phyloP scores from a whole-genome alignment of 306 rosid species.

The Spatholobus suberectus region DNA sequence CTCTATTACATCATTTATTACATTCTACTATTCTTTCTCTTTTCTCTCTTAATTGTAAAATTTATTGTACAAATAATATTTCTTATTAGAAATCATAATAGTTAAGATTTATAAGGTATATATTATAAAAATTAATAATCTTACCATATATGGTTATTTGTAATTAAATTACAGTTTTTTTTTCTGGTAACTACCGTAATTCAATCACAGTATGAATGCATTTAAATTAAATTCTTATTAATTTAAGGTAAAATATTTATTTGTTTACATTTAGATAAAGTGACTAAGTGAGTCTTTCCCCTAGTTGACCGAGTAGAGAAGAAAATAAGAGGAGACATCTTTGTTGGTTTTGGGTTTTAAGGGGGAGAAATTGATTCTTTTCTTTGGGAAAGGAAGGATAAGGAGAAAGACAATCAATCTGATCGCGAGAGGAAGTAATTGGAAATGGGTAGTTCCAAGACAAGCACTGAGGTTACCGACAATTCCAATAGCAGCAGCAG shows the following conservation, averaged over 20 bases:
- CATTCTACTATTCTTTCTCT: no score
- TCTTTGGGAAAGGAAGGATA: neutral
- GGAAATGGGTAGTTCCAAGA: slow-evolving; percentile 64
- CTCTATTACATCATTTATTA: no score
- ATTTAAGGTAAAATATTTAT: neutral
- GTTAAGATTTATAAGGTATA: no score
- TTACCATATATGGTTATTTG: no score
- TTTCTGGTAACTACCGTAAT: no score
- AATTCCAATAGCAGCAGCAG: slow-evolving; percentile 48
- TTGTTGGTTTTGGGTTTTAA: neutral
- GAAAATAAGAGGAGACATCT: neutral
- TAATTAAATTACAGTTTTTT: no score
- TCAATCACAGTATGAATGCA: no score
- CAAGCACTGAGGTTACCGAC: slow-evolving; percentile 34
- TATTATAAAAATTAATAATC: no score
- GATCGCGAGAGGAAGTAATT: neutral
- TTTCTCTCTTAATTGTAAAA: no score
- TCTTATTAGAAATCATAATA: no score
- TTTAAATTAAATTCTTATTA: no score
- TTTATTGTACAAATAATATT: no score
- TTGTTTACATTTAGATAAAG: neutral
- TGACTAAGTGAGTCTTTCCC: neutral
- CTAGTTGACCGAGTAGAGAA: neutral
- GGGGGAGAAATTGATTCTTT: neutral
- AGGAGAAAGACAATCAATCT: neutral